phyloP scores from a whole-genome alignment of 306 rosid species.

The Lagenaria siceraria region DNA sequence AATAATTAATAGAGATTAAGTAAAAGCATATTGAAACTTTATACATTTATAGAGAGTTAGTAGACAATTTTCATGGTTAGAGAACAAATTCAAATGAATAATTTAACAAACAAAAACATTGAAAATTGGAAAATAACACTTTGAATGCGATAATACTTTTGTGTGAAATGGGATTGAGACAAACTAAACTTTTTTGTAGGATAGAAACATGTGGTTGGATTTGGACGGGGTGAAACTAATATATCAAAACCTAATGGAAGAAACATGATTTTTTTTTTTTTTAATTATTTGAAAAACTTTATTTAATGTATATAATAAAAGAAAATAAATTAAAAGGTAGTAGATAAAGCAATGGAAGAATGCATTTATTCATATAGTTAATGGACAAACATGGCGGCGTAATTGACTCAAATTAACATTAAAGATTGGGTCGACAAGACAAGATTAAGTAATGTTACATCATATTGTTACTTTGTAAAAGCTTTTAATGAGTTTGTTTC shows the following conservation, averaged over 20 bases:
- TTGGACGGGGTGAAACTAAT: neutral
- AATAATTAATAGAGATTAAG: too few species aligned
- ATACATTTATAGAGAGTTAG: too few species aligned
- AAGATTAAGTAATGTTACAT: neutral
- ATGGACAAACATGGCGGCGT: conserved; percentile 4
- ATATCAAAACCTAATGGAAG: neutral
- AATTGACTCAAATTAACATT: conserved; percentile 1
- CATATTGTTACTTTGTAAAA: neutral
- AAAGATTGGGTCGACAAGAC: neutral
- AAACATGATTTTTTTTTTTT: neutral
- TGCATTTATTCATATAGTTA: neutral
- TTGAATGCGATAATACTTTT: neutral
- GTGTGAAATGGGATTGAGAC: neutral
- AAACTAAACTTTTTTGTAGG: neutral
- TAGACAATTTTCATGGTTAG: neutral
- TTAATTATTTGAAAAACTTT: neutral
- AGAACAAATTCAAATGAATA: neutral
- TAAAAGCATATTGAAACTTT: neutral
- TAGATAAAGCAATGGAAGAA: neutral
- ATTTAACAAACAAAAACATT: neutral
- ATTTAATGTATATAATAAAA: neutral
- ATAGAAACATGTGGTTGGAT: neutral
- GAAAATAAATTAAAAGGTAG: too few species aligned
- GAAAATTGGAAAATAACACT: neutral
- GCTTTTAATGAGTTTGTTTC: neutral